Evolutionary conservation across 257 asterid genomes (phyloP), one percentile per base, ranked within the genome.

Genomic region (Petunia secreta): DNA sequence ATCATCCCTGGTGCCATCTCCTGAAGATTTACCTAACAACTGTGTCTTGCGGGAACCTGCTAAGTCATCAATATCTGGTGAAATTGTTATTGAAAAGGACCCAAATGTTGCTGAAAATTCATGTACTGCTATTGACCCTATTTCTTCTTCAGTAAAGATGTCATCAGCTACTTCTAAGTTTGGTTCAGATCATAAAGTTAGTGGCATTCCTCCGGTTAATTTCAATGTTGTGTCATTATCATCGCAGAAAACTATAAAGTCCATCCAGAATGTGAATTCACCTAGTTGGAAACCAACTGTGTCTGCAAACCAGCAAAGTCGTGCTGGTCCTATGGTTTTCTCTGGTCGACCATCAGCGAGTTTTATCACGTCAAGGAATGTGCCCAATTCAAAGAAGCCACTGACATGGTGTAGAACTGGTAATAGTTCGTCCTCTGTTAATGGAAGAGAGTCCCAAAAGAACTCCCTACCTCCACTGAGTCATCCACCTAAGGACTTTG

Each of bases 361-460:
- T 69, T 62, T 57, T 78, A 77, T 83, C 82, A 80, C 85, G 79
- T 65, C 86, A 58, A 82, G 81, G 85, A 88, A 87, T 55, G 79
- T 67, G 77, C 79, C 83, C 69, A 82, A 81, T 55, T 79, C 87
- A 15, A 80, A 80, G 77, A 89, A 86, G 74, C 86, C 98, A 84
- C 90, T 93, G 85, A 95, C 98, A 5, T 95, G 99, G 99, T 87
- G 67, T 88, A 93, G 98, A 74, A 81, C 87, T 80, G 90, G 79
- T 65, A 83, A 75, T 82, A 44, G 87, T 13, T 79, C 87, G 57
- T 83, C 73, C 53, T 80, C 85, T 55, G 89, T 69, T 76, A 59
- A 85, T 66, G 89, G 89, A 62, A 85, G 88, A 48, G 87, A 79
- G 63, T 9, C 74, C 53, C 83, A 66, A 78, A 80, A 86, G 57